Evolutionary conservation across 257 asterid species (phyloP).

Genomic region (Nicotiana otophora): DNA sequence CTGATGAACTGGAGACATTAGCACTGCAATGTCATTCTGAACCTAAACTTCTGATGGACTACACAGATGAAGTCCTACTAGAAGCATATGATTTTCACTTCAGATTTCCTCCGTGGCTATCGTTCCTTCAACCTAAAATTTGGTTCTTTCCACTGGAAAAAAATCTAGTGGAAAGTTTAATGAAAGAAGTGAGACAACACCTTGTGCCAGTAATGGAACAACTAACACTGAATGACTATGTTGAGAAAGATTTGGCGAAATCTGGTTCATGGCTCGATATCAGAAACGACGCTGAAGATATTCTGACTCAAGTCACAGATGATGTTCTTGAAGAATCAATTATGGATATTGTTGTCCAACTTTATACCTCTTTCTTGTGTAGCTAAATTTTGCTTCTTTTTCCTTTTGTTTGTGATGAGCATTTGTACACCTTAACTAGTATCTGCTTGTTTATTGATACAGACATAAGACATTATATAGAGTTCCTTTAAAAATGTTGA

Average conservation of each 20-base stretch:
- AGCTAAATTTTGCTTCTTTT: conserved; percentile 8
- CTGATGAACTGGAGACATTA: conserved; percentile 27
- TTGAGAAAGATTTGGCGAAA: conserved; percentile 31
- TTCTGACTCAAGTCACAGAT: conserved; percentile 47
- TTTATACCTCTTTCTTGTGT: conserved; percentile 16
- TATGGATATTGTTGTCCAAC: conserved; percentile 36
- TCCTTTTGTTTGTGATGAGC: not conserved
- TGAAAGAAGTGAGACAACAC: conserved; percentile 43
- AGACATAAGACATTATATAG: not conserved
- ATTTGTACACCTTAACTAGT: not conserved
- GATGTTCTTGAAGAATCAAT: conserved; percentile 54
- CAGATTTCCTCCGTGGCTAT: conserved; percentile 36
- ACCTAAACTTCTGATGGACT: conserved; percentile 66
- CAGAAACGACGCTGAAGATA: conserved; percentile 34
- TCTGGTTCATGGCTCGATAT: conserved; percentile 58
- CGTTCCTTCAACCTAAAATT: conserved; percentile 31
- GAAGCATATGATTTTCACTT: conserved; percentile 30
- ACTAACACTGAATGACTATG: conserved; percentile 44
- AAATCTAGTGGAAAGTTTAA: conserved; percentile 43
- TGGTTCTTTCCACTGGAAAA: conserved; percentile 29
- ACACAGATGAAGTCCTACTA: conserved; percentile 51
- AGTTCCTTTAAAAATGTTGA: not conserved
- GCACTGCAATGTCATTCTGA: conserved; percentile 29
- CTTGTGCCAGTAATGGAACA: conserved; percentile 33
- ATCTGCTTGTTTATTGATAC: not conserved